Evolutionary conservation across 1,284 basidiomycete genomes (phyloP).

Genomic region (Pholiota adiposa): DNA sequence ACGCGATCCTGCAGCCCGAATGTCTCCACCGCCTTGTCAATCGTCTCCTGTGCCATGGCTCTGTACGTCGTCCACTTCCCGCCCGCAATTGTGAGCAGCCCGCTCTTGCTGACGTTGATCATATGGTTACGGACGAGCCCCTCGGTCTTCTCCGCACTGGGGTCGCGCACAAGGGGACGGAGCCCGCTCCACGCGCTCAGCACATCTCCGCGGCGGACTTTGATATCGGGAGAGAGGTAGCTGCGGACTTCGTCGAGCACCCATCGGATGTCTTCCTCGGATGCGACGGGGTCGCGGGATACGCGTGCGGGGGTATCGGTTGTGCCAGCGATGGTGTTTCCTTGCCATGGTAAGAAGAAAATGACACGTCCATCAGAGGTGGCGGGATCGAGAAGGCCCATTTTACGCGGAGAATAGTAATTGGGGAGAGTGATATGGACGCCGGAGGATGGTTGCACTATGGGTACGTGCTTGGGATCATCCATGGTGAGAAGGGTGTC

Average conservation of each 20-base stretch:
- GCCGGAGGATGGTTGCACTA: slow-evolving; percentile 92
- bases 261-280: slow-evolving; percentile 97
- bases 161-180: slow-evolving; percentile 89
- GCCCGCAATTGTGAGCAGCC: slow-evolving; percentile 93
- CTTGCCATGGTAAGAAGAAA: slow-evolving; percentile 99
- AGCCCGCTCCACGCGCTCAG: slow-evolving; percentile 94
- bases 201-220: slow-evolving; percentile 96
- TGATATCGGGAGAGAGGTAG: slow-evolving; percentile 92
- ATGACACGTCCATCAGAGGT: slow-evolving; percentile 98
- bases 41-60: slow-evolving; percentile 96
- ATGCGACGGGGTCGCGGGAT: slow-evolving; percentile 80
- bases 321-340: slow-evolving; percentile 96
- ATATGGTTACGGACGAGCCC: slow-evolving; percentile 94
- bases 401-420: slow-evolving; percentile 94
- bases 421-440: slow-evolving; percentile 97
- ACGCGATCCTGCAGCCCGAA: slow-evolving; percentile 68
- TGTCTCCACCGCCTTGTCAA: slow-evolving; percentile 85
- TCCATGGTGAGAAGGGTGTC: slow-evolving; percentile 90
- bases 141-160: slow-evolving; percentile 80
- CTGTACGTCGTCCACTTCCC: slow-evolving; percentile 99
- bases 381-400: slow-evolving; percentile 95
- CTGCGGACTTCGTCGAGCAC: slow-evolving; percentile 91
- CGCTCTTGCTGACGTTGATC: slow-evolving; percentile 83
- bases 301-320: slow-evolving; percentile 89
- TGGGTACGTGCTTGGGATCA: slow-evolving; percentile 81